Evolutionary conservation across 257 asterid species (phyloP), one percentile per base, ranked within the genome.

Genomic region (Solanum rostratum): DNA sequence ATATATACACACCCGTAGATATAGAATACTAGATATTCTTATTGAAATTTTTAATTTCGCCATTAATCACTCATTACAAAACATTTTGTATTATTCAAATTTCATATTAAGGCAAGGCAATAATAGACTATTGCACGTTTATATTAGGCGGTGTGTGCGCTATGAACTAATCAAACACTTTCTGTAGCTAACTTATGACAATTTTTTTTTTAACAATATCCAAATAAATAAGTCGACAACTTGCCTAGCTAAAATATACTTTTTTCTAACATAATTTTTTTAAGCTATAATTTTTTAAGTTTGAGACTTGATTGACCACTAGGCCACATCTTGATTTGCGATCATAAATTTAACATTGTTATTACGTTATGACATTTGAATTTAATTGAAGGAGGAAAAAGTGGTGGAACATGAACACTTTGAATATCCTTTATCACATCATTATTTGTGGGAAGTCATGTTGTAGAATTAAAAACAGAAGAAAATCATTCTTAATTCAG

Each of bases 271-370:
- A n/a, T n/a, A n/a, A n/a, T n/a, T n/a, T n/a, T n/a, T n/a, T n/a
- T n/a, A n/a, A n/a, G n/a, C n/a, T n/a, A n/a, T n/a, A n/a, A n/a
- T n/a, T n/a, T n/a, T n/a, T n/a, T n/a, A n/a, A n/a, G n/a, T n/a
- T 0, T 10, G 16, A 59, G 1, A 59, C 7, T 0, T 59, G 5
- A n/a, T 57, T 57, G 1, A 57, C 1, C 15, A n/a, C 65, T n/a
- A 4, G 0, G 0, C 9, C 7, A n/a, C 7, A 57, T 2, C n/a
- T n/a, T n/a, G n/a, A n/a, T 1, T 3, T 54, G 3, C 13, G 1
- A 57, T 2, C 6, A 62, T 22, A 20, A 59, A 11, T 22, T 63
- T 14, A 15, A 29, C 12, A 3, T 1, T 27, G 10, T 7, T 53
- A 2, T 14, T 52, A 52, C 55, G 20, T 13, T 52, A 15, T 16